Base-by-base conservation (phyloP, 2,329 filamentous ascomycete species). In the Fusarium subtropicale region DNA sequence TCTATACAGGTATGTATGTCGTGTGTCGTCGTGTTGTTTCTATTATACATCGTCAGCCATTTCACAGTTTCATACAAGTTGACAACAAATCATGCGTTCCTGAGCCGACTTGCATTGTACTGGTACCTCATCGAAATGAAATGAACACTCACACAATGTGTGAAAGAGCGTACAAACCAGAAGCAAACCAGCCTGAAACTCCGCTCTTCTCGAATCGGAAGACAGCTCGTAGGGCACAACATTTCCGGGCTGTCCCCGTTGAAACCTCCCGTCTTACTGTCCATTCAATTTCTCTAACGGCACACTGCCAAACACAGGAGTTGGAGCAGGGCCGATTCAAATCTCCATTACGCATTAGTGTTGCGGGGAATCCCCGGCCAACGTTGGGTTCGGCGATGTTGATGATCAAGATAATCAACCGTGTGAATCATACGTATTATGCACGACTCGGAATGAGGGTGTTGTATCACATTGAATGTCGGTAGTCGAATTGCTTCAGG, bases 391-490 rank as follows among this genome's bases (percentile, higher is more conserved):
- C 26, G 16, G 52, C 57, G 52, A 56, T 46, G 39, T 50, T 48
- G 57, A 69, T 69, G 57, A 69, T 69, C 66, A 64, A 67, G 62
- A 69, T 69, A 68, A 67, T 70, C 52, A 56, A 22, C 20, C 28
- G 30, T 20, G 20, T 48, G 53, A 51, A 47, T 30, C 50, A 53
- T 26, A 39, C 26, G 20, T 44, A 38, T 36, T 44, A 34, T 36
- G 51, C 45, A 45, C 26, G 58, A 34, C 39, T 46, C 20, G 5
- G 12, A 10, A 39, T 39, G 24, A 61, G 50, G 58, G 34, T 50
- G 33, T 38, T 33, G 38, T 52, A 50, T 51, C n/a, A 33, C 34
- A 18, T 46, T 56, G 33, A 50, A 56, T 51, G 46, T 61, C 62
- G 62, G 66, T 54, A 69, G 47, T 69, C 53, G 28, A 48, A 50